Evolutionary conservation across 2,329 filamentous ascomycete genomes (phyloP).

Genomic region (Tolypocladium tropicale): DNA sequence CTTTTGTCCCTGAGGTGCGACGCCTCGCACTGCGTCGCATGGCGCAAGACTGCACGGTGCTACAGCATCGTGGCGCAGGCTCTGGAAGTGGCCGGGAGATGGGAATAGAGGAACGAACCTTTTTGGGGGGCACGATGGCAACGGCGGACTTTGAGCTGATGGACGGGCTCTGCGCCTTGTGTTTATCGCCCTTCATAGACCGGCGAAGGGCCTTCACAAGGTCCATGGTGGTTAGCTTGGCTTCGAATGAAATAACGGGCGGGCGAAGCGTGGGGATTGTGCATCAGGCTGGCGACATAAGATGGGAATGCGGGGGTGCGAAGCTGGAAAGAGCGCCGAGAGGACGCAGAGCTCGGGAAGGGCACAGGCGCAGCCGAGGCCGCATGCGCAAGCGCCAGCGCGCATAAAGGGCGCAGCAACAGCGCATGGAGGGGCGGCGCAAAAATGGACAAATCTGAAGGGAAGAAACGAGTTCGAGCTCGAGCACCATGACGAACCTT

Average conservation of each 20-base stretch:
- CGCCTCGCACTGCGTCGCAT: background rate
- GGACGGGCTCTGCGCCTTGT: conserved; percentile 59
- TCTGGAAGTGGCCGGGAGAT: background rate
- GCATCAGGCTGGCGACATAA: background rate
- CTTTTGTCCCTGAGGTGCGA: background rate
- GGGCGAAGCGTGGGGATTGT: background rate
- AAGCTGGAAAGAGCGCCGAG: background rate
- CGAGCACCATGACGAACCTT: conserved; percentile 21
- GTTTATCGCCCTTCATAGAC: conserved; percentile 86
- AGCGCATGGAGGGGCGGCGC: background rate
- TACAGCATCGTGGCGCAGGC: background rate
- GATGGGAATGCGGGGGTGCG: background rate
- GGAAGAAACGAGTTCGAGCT: conserved; percentile 1
- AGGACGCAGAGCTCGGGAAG: background rate
- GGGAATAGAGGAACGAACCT: conserved; percentile 45
- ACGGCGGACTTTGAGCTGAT: conserved; percentile 78
- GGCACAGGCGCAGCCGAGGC: background rate
- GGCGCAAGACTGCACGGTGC: too few species aligned
- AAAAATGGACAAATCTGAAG: conserved; percentile 7
- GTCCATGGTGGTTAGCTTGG: conserved; percentile 31
- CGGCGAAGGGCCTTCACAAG: conserved; percentile 63
- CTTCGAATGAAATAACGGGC: background rate
- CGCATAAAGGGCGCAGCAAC: background rate
- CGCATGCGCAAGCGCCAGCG: background rate
- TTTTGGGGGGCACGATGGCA: conserved; percentile 86